phyloP scores from a whole-genome alignment of 495 filamentous ascomycete genomes.

The Aspergillus sclerotiicarbonarius region DNA sequence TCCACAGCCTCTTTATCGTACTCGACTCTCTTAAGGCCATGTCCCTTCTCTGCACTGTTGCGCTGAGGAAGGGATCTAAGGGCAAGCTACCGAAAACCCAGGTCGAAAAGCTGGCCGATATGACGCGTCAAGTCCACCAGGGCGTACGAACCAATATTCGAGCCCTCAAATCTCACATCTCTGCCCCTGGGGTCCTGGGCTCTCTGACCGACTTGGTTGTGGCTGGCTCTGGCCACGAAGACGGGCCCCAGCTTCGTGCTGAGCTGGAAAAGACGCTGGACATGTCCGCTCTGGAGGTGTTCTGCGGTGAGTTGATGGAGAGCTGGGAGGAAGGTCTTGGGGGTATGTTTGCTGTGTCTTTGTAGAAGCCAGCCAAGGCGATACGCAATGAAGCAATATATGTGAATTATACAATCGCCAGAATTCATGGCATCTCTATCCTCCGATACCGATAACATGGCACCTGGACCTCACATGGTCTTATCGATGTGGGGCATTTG shows the following conservation, averaged over 20 bases:
- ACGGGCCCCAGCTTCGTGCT: conserved; percentile 29
- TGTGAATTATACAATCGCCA: neutral
- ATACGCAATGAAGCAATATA: neutral
- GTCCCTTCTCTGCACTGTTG: conserved; percentile 28
- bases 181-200: conserved; percentile 37
- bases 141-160: conserved; percentile 33
- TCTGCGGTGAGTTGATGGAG: conserved; percentile 45
- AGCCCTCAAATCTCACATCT: conserved; percentile 35
- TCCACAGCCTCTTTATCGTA: conserved; percentile 35
- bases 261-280: conserved; percentile 36
- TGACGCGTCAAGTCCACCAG: conserved; percentile 34
- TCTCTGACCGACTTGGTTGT: conserved; percentile 37
- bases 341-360: conserved; percentile 34
- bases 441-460: neutral
- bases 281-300: conserved; percentile 37
- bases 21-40: conserved; percentile 43
- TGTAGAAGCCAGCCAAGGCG: conserved; percentile 19
- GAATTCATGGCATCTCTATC: neutral
- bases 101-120: conserved; percentile 25
- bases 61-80: conserved; percentile 34
- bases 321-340: conserved; percentile 48
- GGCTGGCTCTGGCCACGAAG: conserved; percentile 23
- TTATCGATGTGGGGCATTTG: neutral
- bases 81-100: conserved; percentile 36
- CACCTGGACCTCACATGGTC: neutral